A percentile compares a stretch with the other conserved stretches of the same genome.
phyloP scores from a whole-genome alignment of 129 eudicot species.

The Pulicaria dysenterica region DNA sequence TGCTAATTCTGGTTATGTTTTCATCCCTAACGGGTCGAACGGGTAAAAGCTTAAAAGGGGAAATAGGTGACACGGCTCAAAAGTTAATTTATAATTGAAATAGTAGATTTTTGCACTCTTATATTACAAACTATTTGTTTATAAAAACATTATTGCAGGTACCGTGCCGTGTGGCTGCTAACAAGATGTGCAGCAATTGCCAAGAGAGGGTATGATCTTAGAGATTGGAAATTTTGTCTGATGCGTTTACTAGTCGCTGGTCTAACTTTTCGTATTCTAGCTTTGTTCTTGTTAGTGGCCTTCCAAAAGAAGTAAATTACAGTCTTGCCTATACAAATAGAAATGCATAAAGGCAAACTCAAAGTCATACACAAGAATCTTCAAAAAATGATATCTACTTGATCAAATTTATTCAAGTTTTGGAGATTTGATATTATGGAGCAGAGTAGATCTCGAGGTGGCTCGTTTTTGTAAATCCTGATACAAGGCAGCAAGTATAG shows the following conservation, averaged over 20 bases:
- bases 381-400: background rate
- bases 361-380: conserved; percentile 19
- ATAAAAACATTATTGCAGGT: conserved; percentile 43
- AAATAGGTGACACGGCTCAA: too few relatives aligned
- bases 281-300: conserved; percentile 64
- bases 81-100: too few relatives aligned
- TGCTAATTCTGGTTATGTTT: too few relatives aligned
- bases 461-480: background rate
- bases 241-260: conserved; percentile 52
- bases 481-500: too few relatives aligned
- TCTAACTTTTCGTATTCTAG: conserved; percentile 47
- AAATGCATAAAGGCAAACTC: conserved; percentile 3
- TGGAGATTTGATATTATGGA: background rate
- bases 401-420: conserved; percentile 15
- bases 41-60: background rate
- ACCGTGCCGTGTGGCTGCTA: conserved; percentile 81
- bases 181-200: conserved; percentile 81
- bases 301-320: conserved; percentile 71
- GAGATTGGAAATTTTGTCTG: conserved; percentile 60
- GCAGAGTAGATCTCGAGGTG: too few relatives aligned
- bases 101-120: too few relatives aligned
- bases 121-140: too few relatives aligned
- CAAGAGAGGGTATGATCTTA: conserved; percentile 53
- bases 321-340: conserved; percentile 25
- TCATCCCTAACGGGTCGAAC: background rate